Conservation (phyloP, 176 grass and related monocot species). For the Musa troglodytarum region DNA sequence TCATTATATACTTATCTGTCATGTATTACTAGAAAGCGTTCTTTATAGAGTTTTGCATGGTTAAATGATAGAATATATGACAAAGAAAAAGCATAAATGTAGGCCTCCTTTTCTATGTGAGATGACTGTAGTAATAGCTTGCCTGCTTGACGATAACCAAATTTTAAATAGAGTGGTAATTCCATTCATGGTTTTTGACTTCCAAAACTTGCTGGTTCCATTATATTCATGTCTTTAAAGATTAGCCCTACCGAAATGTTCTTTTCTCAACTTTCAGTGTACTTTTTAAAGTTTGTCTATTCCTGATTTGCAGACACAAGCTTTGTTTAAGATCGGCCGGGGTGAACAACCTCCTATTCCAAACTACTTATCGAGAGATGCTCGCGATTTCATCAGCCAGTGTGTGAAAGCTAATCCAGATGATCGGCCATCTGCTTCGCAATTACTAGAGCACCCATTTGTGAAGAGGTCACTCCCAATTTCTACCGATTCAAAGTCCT, state of each 20-base stretch:
- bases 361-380: constrained; percentile 45
- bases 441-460: constrained; percentile 74
- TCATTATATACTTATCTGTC: too few relatives aligned
- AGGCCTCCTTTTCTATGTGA: too few relatives aligned
- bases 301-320: constrained; percentile 41
- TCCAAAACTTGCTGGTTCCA: too few relatives aligned
- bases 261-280: neutral
- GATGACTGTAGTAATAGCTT: too few relatives aligned
- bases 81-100: too few relatives aligned
- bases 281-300: neutral
- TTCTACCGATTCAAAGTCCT: neutral
- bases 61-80: too few relatives aligned
- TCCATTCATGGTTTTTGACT: too few relatives aligned
- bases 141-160: too few relatives aligned
- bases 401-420: constrained; percentile 56
- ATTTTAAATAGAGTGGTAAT: too few relatives aligned
- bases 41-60: too few relatives aligned
- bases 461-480: constrained; percentile 31
- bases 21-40: too few relatives aligned
- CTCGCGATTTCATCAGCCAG: constrained; percentile 59
- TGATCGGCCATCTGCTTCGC: constrained; percentile 53
- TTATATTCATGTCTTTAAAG: neutral
- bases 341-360: constrained; percentile 65
- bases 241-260: neutral
- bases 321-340: constrained; percentile 71